phyloP scores from a whole-genome alignment of 2,329 filamentous ascomycete genomes.

The Cordyceps pruinosa region DNA sequence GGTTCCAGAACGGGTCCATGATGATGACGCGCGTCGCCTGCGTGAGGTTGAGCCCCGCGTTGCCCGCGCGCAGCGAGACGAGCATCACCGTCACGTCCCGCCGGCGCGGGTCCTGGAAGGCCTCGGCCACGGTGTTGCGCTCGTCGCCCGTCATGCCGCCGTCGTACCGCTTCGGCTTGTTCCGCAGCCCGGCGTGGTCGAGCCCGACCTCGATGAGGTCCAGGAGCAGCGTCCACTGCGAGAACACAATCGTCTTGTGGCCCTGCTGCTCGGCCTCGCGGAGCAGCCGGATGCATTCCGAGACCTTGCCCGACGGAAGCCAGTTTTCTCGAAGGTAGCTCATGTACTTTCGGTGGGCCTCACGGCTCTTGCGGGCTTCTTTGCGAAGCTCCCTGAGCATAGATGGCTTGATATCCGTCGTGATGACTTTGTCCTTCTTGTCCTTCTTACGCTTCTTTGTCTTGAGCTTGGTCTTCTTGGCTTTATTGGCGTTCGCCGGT shows the following conservation, averaged over 20 bases:
- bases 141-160: slow-evolving; percentile 65
- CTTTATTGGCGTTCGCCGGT: slow-evolving; percentile 13
- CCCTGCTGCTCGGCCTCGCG: slow-evolving; percentile 53
- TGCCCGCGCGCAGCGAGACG: slow-evolving; percentile 74
- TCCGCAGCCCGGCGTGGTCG: slow-evolving; percentile 52
- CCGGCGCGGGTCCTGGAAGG: slow-evolving; percentile 52
- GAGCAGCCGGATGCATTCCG: slow-evolving; percentile 68
- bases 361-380: slow-evolving; percentile 55
- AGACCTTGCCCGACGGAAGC: slow-evolving; percentile 74
- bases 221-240: slow-evolving; percentile 71
- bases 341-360: slow-evolving; percentile 63
- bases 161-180: slow-evolving; percentile 66
- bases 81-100: slow-evolving; percentile 66
- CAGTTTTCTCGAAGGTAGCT: slow-evolving; percentile 61
- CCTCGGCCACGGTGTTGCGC: slow-evolving; percentile 62
- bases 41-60: slow-evolving; percentile 78
- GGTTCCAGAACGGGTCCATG: slow-evolving; percentile 92
- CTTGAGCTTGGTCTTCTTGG: slow-evolving; percentile 15
- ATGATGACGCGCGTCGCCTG: slow-evolving; percentile 81
- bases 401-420: slow-evolving; percentile 41
- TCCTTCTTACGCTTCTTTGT: slow-evolving; percentile 17
- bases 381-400: slow-evolving; percentile 61
- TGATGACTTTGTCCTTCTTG: slow-evolving; percentile 31
- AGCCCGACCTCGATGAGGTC: slow-evolving; percentile 67
- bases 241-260: slow-evolving; percentile 70